Percentiles rank a stretch among this genome's conserved stretches.
These are phyloP conservation scores for Nitzschia putrida DNA, from an alignment of 108 stramenopile genomes.

Conservation along the genomic window DNA sequence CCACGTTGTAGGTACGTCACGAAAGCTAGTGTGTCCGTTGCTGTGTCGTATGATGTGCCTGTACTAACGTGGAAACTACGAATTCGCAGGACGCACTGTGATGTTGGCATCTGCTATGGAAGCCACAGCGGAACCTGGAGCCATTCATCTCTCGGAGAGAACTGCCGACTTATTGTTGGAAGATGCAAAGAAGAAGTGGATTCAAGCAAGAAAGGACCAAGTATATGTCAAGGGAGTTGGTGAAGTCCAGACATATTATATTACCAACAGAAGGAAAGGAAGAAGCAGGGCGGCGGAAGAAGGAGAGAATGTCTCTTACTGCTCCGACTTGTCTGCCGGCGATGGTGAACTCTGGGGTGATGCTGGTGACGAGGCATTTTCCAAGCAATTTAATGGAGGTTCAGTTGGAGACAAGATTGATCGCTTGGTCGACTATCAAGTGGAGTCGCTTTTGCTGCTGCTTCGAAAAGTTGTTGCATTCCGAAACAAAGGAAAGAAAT, in stretches of 20 bases:
- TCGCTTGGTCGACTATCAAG: slow-evolving; percentile 33
- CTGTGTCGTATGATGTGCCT: background rate
- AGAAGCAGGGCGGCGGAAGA: too few relatives aligned
- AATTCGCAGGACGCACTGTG: slow-evolving; percentile 8
- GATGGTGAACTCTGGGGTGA: slow-evolving; percentile 28
- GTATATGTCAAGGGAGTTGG: slow-evolving; percentile 10
- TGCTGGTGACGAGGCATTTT: background rate
- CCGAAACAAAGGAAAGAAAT: slow-evolving; percentile 15
- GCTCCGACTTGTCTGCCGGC: slow-evolving; percentile 30
- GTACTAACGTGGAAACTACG: too few relatives aligned
- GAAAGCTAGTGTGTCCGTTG: background rate
- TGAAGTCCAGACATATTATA: slow-evolving; percentile 17
- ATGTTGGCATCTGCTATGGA: background rate
- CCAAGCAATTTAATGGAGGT: background rate
- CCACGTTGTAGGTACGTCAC: slow-evolving; percentile 8
- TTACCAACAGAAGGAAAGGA: slow-evolving; percentile 8
- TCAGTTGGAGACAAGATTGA: slow-evolving; percentile 2
- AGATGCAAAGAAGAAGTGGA: slow-evolving; percentile 15
- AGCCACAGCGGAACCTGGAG: background rate
- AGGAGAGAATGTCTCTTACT: slow-evolving; percentile 12
- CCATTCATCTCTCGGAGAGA: slow-evolving; percentile 15
- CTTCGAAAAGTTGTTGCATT: slow-evolving; percentile 14
- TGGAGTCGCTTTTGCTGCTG: slow-evolving; percentile 7
- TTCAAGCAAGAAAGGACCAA: slow-evolving; percentile 10
- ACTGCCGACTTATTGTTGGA: slow-evolving; percentile 4